phyloP scores from a whole-genome alignment of 2,329 filamentous ascomycete species.

The Aspergillus brasiliensis region DNA sequence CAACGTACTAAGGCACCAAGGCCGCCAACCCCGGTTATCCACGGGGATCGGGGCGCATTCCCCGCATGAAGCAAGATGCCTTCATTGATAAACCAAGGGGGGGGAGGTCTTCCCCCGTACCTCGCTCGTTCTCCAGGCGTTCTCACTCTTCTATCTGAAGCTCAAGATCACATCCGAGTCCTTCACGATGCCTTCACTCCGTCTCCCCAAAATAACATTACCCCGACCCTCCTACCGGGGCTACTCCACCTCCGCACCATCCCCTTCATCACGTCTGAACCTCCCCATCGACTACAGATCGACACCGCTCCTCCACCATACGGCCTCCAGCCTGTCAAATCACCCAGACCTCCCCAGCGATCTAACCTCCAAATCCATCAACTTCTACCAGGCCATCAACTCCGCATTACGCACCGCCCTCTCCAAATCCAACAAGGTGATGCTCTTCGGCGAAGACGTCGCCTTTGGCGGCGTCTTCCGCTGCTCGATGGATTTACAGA shows the following conservation, averaged over 20 bases:
- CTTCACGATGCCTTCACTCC: slow-evolving; percentile 15
- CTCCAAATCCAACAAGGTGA: slow-evolving; percentile 77
- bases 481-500: slow-evolving; percentile 86
- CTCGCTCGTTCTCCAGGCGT: neutral
- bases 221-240: slow-evolving; percentile 27
- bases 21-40: slow-evolving; percentile 2
- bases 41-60: slow-evolving; percentile 7
- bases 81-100: slow-evolving; percentile 4
- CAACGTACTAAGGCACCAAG: neutral
- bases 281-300: slow-evolving; percentile 83
- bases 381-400: slow-evolving; percentile 93
- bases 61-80: slow-evolving; percentile 13
- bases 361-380: slow-evolving; percentile 78
- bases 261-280: slow-evolving; percentile 68
- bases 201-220: slow-evolving; percentile 13
- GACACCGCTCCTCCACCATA: slow-evolving; percentile 79
- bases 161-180: too few species aligned
- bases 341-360: slow-evolving; percentile 74
- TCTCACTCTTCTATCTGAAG: neutral
- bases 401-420: slow-evolving; percentile 82
- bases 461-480: slow-evolving; percentile 96
- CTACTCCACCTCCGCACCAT: slow-evolving; percentile 49
- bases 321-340: slow-evolving; percentile 68
- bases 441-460: slow-evolving; percentile 95
- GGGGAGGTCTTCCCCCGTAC: neutral